Conservation (phyloP, 2,329 filamentous ascomycete genomes). For the Zasmidium citrigriseum region DNA sequence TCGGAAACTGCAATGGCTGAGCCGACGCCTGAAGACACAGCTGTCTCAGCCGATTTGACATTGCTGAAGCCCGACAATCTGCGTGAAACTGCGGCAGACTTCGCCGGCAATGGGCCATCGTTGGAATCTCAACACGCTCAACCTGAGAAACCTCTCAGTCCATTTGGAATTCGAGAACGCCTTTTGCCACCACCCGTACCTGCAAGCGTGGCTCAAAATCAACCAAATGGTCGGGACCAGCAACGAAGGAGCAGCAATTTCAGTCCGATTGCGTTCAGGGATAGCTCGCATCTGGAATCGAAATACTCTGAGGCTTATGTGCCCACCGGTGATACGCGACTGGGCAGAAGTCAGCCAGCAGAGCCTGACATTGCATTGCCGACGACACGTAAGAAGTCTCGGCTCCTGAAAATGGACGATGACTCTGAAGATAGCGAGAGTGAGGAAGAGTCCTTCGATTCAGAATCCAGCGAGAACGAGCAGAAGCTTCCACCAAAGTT, state of each 20-base stretch:
- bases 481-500: constrained; percentile 23
- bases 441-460: constrained; percentile 30
- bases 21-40: not conserved
- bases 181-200: constrained; percentile 47
- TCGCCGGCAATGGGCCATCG: not conserved
- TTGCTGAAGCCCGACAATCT: not conserved
- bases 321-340: not conserved
- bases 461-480: constrained; percentile 22
- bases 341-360: not conserved
- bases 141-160: constrained; percentile 37
- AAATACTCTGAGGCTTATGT: constrained; percentile 51
- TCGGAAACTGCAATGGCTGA: not conserved
- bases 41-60: not conserved
- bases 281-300: constrained; percentile 49
- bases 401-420: constrained; percentile 6
- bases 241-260: constrained; percentile 49
- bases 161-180: constrained; percentile 45
- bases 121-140: not conserved
- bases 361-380: constrained; percentile 17
- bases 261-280: constrained; percentile 53
- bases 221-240: not conserved
- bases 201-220: constrained; percentile 22
- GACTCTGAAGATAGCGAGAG: constrained; percentile 23
- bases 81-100: not conserved
- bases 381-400: constrained; percentile 7